These are phyloP conservation scores for Porpolomopsis calyptriformis DNA, from an alignment of 768 basidiomycete genomes.

Conservation along the genomic window DNA sequence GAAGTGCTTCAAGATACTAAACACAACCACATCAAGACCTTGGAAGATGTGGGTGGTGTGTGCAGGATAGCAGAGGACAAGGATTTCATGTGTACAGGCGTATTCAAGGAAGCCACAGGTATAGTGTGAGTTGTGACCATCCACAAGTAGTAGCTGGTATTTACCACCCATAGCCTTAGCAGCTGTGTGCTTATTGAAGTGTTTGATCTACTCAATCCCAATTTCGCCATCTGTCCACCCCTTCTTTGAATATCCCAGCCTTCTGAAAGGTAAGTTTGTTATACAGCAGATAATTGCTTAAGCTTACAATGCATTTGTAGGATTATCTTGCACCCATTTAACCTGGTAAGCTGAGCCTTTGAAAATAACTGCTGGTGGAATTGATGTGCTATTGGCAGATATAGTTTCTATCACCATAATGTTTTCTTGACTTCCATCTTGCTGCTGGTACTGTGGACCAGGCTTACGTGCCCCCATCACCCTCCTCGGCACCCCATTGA, in stretches of 20 bases:
- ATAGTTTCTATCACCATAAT: slow-evolving; percentile 33
- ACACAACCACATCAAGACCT: slow-evolving; percentile 14
- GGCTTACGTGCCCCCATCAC: slow-evolving; percentile 13
- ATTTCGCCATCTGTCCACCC: slow-evolving; percentile 30
- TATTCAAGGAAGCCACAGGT: slow-evolving; percentile 22
- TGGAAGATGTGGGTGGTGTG: slow-evolving; percentile 18
- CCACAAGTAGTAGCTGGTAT: background rate
- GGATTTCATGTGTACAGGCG: slow-evolving; percentile 19
- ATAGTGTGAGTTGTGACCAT: slow-evolving; percentile 20
- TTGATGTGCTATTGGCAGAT: slow-evolving; percentile 25
- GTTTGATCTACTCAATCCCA: slow-evolving; percentile 25
- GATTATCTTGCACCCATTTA: slow-evolving; percentile 21
- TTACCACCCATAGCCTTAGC: slow-evolving; percentile 10
- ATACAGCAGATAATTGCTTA: background rate
- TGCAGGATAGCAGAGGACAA: slow-evolving; percentile 18
- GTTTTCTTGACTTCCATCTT: slow-evolving; percentile 24
- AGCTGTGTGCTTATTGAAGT: slow-evolving; percentile 23
- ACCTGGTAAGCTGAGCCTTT: slow-evolving; percentile 21
- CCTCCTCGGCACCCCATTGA: slow-evolving; percentile 9
- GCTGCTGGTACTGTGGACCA: slow-evolving; percentile 24
- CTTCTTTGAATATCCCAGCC: slow-evolving; percentile 18
- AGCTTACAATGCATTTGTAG: slow-evolving; percentile 15
- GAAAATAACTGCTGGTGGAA: slow-evolving; percentile 24
- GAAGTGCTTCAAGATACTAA: slow-evolving; percentile 8
- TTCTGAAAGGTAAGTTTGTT: slow-evolving; percentile 4